Conservation (phyloP, 148 eudicot genomes). For the Persicaria tinctoria region DNA sequence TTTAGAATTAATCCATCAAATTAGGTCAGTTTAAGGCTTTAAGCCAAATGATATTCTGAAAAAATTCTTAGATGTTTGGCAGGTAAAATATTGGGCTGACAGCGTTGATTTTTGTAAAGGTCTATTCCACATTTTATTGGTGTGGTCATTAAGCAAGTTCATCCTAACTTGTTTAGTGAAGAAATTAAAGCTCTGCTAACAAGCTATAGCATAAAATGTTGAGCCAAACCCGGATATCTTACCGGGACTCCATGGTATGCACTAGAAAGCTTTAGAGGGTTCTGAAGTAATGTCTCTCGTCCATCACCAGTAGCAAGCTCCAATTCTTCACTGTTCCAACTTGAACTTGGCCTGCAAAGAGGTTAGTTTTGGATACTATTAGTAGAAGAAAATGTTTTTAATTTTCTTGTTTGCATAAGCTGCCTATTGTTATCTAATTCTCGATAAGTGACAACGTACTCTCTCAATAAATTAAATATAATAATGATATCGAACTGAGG, state of each 20-base stretch:
- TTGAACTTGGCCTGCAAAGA: conserved; percentile 21
- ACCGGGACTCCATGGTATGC: conserved; percentile 60
- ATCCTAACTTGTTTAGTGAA: neutral
- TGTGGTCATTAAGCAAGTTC: neutral
- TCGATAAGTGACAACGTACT: neutral
- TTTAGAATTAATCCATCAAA: neutral
- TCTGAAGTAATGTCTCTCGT: conserved; percentile 30
- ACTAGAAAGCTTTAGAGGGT: conserved; percentile 44
- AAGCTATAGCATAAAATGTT: conserved; percentile 2
- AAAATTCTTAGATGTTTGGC: neutral
- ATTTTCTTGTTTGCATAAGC: neutral
- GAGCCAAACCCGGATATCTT: conserved; percentile 16
- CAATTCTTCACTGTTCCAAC: conserved; percentile 52
- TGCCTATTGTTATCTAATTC: neutral
- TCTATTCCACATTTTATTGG: neutral
- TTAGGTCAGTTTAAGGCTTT: neutral
- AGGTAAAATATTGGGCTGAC: neutral
- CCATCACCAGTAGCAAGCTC: conserved; percentile 48
- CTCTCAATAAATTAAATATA: neutral
- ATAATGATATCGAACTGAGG: neutral
- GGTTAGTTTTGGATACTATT: neutral
- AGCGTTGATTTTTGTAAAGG: neutral
- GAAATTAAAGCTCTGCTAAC: neutral
- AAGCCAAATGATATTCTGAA: neutral
- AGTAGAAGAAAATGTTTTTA: neutral